phyloP scores from a whole-genome alignment of 2,329 filamentous ascomycete genomes.

The Cladosporium sp. region DNA sequence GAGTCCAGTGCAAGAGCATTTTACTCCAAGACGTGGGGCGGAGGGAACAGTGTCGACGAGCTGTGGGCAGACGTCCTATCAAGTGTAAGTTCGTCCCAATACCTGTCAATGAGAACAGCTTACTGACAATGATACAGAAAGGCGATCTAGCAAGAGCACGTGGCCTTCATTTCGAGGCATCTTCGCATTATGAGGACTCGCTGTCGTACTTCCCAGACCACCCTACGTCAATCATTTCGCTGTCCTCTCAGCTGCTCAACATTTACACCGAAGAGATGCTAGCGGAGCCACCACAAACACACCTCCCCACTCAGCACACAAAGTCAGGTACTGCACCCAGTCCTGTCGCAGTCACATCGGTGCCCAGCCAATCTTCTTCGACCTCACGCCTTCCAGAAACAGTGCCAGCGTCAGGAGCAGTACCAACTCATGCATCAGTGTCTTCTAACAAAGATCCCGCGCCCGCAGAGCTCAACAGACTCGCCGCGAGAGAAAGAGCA shows the following conservation, averaged over 20 bases:
- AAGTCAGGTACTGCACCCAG: background rate
- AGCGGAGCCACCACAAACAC: conserved; percentile 56
- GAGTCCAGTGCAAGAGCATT: conserved; percentile 63
- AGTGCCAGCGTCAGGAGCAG: background rate
- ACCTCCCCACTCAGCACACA: conserved; percentile 29
- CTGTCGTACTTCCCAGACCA: conserved; percentile 80
- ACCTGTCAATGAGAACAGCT: background rate
- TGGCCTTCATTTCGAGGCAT: conserved; percentile 65
- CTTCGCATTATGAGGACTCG: conserved; percentile 77
- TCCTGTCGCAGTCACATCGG: background rate
- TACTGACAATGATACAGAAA: conserved; percentile 50
- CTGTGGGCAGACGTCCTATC: conserved; percentile 80
- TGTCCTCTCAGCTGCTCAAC: conserved; percentile 84
- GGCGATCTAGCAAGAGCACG: conserved; percentile 67
- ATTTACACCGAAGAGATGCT: conserved; percentile 68
- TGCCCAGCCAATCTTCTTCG: conserved; percentile 6
- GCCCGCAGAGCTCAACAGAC: conserved; percentile 72
- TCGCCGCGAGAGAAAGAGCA: conserved; percentile 88
- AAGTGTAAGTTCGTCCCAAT: conserved; percentile 60
- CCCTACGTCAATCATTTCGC: conserved; percentile 72
- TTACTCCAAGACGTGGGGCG: conserved; percentile 71
- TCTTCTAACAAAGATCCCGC: conserved; percentile 42
- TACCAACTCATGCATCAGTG: background rate
- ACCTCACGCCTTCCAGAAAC: background rate
- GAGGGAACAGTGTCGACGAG: conserved; percentile 77